Base-by-base conservation (phyloP, 306 rosid species). In the Castanospermum australe region DNA sequence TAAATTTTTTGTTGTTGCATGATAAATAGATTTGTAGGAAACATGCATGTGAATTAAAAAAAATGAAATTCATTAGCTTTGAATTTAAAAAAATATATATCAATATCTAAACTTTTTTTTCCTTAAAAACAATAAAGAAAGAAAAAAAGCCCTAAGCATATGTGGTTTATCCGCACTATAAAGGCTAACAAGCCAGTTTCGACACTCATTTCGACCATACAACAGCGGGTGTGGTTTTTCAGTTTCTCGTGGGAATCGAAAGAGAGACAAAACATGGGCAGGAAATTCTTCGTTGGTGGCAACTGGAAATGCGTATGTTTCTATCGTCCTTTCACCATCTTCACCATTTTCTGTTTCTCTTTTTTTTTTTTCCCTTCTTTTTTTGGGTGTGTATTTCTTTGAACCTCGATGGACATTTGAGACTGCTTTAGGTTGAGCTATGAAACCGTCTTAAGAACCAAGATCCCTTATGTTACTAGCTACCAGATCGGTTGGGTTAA, bases 261-360 rank as follows among this genome's bases (percentile, higher is more conserved):
- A 52, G 10, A 8, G 28, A 12, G 30, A 41, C 12, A 59, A 48
- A 69, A 4, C 18, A 91, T 90, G 98, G 93, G 71, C 70, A 84
- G 94, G 64, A 94, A 86, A 54, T 94, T 94, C 90, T 89, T 94
- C 90, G 90, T 94, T 77, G 96, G 97, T 30, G 97, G 98, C 24
- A 92, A 90, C 92, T 92, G 98, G 97, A 92, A 92, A 94, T 94
- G 98, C 77, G 97, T 94, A 90, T 55, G 90, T 82, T 79, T 52
- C 68, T 57, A 6, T 18, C 12, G 1, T 11, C 18, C 10, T 24
- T 67, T 66, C 75, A 17, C 12, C 15, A 0, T 55, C 48, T 67
- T 47, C 75, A 6, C 5, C 41, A 0, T 22, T 75, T 35, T 13
- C 5, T 39, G 15, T 36, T 0, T 36, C n/a, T n/a, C n/a, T n/a